These are phyloP conservation scores for Cunninghamia lanceolata DNA, from an alignment of 75 land plant genomes.

Conservation along the genomic window DNA sequence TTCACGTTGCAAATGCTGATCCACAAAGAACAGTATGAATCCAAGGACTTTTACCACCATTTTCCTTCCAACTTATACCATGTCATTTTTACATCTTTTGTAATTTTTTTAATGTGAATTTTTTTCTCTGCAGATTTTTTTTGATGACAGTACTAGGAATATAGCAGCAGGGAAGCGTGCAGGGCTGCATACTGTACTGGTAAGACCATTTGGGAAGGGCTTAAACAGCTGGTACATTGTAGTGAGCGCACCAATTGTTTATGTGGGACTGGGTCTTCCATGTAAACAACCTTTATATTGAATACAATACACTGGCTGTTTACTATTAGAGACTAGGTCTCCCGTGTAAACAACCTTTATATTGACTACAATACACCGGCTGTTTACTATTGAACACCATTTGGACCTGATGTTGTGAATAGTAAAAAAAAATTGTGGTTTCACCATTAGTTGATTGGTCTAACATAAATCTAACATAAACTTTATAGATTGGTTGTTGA, in stretches of 20 bases:
- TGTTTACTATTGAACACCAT: background rate
- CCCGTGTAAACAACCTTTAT: too few relatives aligned
- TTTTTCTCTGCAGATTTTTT: conserved; percentile 26
- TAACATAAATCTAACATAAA: too few relatives aligned
- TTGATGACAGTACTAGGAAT: conserved; percentile 42
- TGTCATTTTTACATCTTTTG: background rate
- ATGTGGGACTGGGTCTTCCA: background rate
- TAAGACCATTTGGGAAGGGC: conserved; percentile 7
- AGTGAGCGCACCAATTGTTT: too few relatives aligned
- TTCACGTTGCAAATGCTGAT: conserved; percentile 22
- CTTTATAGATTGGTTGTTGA: background rate
- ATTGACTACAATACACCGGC: background rate
- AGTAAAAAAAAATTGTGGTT: background rate
- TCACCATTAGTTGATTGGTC: background rate
- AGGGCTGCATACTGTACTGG: conserved; percentile 34
- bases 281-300: background rate
- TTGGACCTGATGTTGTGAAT: background rate
- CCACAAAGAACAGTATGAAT: conserved; percentile 19
- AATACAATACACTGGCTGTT: background rate
- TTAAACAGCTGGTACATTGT: too few relatives aligned
- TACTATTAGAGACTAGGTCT: background rate
- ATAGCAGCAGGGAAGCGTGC: conserved; percentile 31
- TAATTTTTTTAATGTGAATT: background rate
- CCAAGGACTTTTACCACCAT: too few relatives aligned
- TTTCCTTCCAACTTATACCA: background rate